A percentile compares a stretch with the other conserved stretches of the same genome.
Conservation (phyloP, 169 alveolate species). For the Cryptosporidium andersoni region DNA sequence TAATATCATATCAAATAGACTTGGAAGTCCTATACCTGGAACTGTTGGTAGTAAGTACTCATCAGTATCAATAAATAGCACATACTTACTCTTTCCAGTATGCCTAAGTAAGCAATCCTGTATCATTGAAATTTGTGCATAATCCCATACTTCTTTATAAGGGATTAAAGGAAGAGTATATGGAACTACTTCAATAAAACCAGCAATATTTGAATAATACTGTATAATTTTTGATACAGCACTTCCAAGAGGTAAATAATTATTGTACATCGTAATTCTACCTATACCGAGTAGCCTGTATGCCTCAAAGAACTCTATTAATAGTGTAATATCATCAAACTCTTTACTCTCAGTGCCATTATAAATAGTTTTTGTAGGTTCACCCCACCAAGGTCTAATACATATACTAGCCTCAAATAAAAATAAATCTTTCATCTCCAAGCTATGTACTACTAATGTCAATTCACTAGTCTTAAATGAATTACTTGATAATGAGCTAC, state of each 20-base stretch:
- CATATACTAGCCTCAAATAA: slow-evolving; percentile 29
- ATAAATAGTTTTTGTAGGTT: background rate
- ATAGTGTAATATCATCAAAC: slow-evolving; percentile 21
- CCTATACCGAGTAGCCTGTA: slow-evolving; percentile 14
- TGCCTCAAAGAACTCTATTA: slow-evolving; percentile 44
- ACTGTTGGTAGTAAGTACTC: slow-evolving; percentile 50
- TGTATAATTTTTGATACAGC: slow-evolving; percentile 26
- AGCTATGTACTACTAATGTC: too few relatives aligned
- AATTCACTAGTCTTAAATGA: too few relatives aligned
- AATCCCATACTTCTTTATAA: slow-evolving; percentile 68
- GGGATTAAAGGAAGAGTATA: slow-evolving; percentile 38
- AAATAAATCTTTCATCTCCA: too few relatives aligned
- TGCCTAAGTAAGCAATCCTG: slow-evolving; percentile 60
- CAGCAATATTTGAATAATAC: slow-evolving; percentile 8
- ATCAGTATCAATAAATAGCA: slow-evolving; percentile 56
- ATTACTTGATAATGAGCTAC: too few relatives aligned
- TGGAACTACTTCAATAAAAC: slow-evolving; percentile 30
- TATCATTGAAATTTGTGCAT: slow-evolving; percentile 56
- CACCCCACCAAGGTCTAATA: slow-evolving; percentile 72
- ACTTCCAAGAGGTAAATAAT: slow-evolving; percentile 22
- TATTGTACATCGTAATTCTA: slow-evolving; percentile 22
- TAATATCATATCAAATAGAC: slow-evolving; percentile 4
- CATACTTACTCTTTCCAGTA: slow-evolving; percentile 16
- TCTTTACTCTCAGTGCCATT: background rate
- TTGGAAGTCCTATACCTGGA: background rate